Conservation (phyloP, 192 early-diverging fungal species). For the Spizellomyces sp. region DNA sequence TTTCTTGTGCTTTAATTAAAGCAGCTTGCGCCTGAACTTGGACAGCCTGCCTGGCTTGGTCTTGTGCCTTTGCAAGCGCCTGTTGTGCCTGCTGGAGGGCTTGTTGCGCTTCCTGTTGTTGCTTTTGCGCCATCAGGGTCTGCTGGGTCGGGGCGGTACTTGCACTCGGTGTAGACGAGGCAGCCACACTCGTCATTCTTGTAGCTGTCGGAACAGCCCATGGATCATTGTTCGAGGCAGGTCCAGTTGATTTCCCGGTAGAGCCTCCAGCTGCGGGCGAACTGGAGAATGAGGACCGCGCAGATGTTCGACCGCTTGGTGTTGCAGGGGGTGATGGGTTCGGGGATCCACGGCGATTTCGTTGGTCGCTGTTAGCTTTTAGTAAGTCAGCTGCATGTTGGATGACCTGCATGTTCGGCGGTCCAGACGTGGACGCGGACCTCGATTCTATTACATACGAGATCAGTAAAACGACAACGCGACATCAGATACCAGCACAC, state of each 20-base stretch:
- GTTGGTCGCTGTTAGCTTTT: neutral
- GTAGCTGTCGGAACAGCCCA: conserved; percentile 17
- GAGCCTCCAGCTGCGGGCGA: too few relatives aligned
- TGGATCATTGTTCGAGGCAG: conserved; percentile 13
- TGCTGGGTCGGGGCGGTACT: conserved; percentile 14
- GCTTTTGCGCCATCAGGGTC: conserved; percentile 25
- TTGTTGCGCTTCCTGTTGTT: conserved; percentile 33
- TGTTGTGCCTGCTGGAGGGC: conserved; percentile 29
- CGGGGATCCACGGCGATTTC: conserved; percentile 6
- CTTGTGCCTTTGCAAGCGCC: conserved; percentile 34
- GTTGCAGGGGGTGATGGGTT: conserved; percentile 25
- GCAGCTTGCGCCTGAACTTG: conserved; percentile 38
- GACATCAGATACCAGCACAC: neutral
- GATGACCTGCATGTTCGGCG: conserved; percentile 16
- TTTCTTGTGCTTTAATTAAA: conserved; percentile 24
- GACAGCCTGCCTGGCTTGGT: conserved; percentile 34
- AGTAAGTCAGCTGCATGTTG: conserved; percentile 26
- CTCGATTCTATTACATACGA: too few relatives aligned
- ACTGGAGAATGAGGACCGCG: conserved; percentile 10
- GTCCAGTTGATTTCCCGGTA: neutral
- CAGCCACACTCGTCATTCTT: neutral
- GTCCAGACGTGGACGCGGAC: neutral
- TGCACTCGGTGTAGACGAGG: neutral
- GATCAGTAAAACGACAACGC: too few relatives aligned
- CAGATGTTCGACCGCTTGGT: conserved; percentile 6